Base-by-base conservation (phyloP, 371 early-diverging fungal species). In the Mortierella sp. region DNA sequence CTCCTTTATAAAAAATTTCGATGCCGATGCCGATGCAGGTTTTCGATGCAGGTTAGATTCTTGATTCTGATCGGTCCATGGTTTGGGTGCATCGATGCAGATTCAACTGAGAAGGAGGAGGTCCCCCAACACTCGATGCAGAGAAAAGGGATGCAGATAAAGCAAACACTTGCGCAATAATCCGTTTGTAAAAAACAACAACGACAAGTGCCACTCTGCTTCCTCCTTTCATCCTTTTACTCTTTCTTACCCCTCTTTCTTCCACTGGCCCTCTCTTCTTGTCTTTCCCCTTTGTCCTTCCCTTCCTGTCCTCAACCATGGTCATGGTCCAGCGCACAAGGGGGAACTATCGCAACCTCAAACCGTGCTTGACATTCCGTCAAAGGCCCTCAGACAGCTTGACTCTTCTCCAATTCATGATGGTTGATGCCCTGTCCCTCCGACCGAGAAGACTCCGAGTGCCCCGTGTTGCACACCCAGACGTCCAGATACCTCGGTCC, bases 401-500 rank as follows among this genome's bases (percentile, higher is more conserved):
- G 24, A n/a, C 55, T n/a, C 55, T 24, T 18, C 55, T 55, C 55
- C 55, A 55, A 55, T 24, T 24, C 55, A 24, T 55, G 35, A 55
- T 55, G 55, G 55, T 55, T 55, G n/a, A 24, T 55, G n/a, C 55
- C 55, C 10, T 55, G n/a, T 24, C 55, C n/a, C 55, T 55, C 24
- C n/a, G 55, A 55, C n/a, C 55, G 55, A 55, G 55, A 55, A 18
- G 55, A 55, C 55, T 55, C 55, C 55, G n/a, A 24, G 55, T 55
- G 24, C 55, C n/a, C n/a, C 24, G 55, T 55, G 55, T n/a, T 24
- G n/a, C 68, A 68, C 35, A 38, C 12, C 41, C 43, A 38, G 24
- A 68, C 68, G 38, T 68, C 68, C 43, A 35, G 43, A 18, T 68
- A 68, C 43, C 68, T 68, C 21, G 38, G 1, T 68, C 68, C 68